Percentiles rank a stretch among this genome's conserved stretches.
Evolutionary conservation across 805 yeast species (phyloP).

Genomic region (Tetrapisispora iriomotensis): DNA sequence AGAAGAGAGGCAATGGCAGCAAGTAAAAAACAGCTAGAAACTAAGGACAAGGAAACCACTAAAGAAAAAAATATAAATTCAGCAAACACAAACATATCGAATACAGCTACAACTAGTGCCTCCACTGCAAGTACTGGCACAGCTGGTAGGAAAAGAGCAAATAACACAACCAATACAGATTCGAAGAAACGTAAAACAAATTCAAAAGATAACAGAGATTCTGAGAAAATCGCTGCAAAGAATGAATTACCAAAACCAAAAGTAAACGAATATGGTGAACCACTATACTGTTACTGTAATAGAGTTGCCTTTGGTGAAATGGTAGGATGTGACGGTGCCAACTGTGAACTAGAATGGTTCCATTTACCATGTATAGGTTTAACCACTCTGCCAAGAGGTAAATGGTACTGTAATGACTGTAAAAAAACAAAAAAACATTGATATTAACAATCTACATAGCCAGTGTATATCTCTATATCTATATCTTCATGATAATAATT

Average conservation of each 20-base stretch:
- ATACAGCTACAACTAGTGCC: slow-evolving; percentile 3
- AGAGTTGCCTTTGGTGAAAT: slow-evolving; percentile 96
- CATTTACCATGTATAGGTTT: slow-evolving; percentile 89
- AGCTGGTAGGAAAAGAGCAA: not conserved
- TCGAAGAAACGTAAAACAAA: slow-evolving; percentile 3
- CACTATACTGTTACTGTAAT: slow-evolving; percentile 90
- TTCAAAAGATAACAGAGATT: not conserved
- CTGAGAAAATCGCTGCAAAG: not conserved
- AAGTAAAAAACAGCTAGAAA: slow-evolving; percentile 32
- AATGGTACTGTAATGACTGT: slow-evolving; percentile 74
- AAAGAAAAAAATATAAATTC: not conserved
- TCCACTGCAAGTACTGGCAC: not conserved
- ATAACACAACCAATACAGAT: slow-evolving; percentile 4
- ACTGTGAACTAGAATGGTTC: slow-evolving; percentile 90
- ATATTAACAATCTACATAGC: not conserved
- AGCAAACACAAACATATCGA: slow-evolving; percentile 9
- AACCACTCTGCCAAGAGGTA: slow-evolving; percentile 75
- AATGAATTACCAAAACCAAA: slow-evolving; percentile 4
- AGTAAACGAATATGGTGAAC: slow-evolving; percentile 45
- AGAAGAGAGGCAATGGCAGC: slow-evolving; percentile 93
- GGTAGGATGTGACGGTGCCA: slow-evolving; percentile 97
- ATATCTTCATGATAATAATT: too few relatives aligned
- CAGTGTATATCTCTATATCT: too few relatives aligned
- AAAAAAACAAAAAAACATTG: slow-evolving; percentile 6
- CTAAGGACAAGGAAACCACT: slow-evolving; percentile 9